Evolutionary conservation across 202 grass and related monocot genomes (phyloP).

Genomic region (Sporobolus alterniflorus): DNA sequence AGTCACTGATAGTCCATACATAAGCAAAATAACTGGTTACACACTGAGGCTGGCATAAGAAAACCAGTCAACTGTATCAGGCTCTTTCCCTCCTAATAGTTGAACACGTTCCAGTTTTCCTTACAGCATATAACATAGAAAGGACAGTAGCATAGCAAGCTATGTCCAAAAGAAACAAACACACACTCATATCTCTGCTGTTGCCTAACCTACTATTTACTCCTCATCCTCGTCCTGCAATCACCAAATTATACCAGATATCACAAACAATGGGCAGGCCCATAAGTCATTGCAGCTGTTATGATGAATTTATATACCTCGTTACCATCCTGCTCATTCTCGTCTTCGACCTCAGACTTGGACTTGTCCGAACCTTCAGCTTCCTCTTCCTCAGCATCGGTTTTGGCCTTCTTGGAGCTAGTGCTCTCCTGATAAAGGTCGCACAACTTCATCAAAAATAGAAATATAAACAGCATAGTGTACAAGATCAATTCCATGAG

Average conservation of each 20-base stretch:
- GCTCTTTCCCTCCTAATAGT: no score
- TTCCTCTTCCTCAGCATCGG: conserved; percentile 56
- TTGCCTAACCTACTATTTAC: conserved; percentile 62
- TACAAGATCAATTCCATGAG: not conserved
- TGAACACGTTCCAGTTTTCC: no score
- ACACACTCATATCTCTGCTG: conserved; percentile 35
- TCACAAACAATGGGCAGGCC: conserved; percentile 28
- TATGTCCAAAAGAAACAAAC: conserved; percentile 52
- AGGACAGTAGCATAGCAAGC: conserved; percentile 26
- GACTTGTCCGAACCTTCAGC: conserved; percentile 80
- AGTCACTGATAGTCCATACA: conserved; percentile 27
- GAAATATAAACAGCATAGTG: not conserved
- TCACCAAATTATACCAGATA: conserved; percentile 23
- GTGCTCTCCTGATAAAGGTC: conserved; percentile 52
- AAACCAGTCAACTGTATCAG: not conserved
- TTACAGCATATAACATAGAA: conserved; percentile 30
- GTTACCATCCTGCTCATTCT: conserved; percentile 63
- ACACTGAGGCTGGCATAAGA: conserved; percentile 21
- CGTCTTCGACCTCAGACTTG: conserved; percentile 87
- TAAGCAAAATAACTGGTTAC: conserved; percentile 43
- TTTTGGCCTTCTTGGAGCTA: conserved; percentile 67
- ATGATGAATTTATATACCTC: conserved; percentile 42
- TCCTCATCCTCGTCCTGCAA: conserved; percentile 67
- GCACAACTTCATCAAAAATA: conserved; percentile 7
- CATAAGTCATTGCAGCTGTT: not conserved